Evolutionary conservation across 176 grass and related monocot genomes (phyloP).

Genomic region (Tillandsia fasciculata): DNA sequence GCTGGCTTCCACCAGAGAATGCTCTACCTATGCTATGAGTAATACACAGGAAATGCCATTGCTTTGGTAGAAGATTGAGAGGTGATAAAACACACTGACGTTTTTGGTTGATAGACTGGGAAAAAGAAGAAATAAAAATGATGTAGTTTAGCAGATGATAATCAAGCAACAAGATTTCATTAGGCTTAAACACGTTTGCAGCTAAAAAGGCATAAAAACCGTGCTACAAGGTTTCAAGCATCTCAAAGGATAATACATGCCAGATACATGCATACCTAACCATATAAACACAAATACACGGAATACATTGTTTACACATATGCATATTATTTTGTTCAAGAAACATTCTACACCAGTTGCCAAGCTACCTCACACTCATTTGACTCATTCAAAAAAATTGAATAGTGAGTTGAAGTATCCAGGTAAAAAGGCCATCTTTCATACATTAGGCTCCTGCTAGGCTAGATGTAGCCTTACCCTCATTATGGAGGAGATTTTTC

Average conservation of each 20-base stretch:
- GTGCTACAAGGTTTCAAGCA: no score
- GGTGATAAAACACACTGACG: conserved; percentile 70
- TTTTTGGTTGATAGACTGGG: conserved; percentile 85
- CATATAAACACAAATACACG: neutral
- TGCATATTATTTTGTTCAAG: no score
- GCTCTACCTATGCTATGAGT: conserved; percentile 92
- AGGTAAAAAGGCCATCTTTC: no score
- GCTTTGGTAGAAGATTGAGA: conserved; percentile 59
- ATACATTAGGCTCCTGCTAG: no score
- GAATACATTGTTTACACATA: no score
- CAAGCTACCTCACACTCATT: no score
- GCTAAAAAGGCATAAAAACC: no score
- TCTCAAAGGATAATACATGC: neutral
- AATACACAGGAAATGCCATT: conserved; percentile 91
- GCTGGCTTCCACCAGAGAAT: conserved; percentile 84
- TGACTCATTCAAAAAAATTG: no score
- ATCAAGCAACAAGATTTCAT: conserved; percentile 8
- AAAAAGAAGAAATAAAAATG: conserved; percentile 10
- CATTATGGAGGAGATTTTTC: no score
- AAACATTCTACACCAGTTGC: no score
- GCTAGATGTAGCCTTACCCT: no score
- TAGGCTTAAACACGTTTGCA: neutral
- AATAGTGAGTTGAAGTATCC: no score
- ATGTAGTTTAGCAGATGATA: conserved; percentile 23
- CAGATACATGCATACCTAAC: conserved; percentile 21